These are phyloP conservation scores for Venturia oleaginea DNA, from an alignment of 2,329 filamentous ascomycete species.

Conservation along the genomic window DNA sequence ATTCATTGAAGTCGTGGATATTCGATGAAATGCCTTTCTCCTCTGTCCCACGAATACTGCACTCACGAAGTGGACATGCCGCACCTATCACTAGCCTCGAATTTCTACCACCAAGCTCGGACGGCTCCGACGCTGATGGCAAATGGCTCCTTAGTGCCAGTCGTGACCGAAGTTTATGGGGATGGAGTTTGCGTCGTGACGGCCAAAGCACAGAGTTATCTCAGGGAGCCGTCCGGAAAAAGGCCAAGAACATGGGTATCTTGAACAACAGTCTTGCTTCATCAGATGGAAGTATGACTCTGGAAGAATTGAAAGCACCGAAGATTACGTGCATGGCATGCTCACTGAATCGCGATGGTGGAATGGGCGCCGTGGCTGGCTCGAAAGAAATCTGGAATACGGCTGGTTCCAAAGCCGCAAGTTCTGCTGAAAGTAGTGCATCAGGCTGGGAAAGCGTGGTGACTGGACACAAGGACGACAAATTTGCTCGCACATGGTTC, in stretches of 20 bases:
- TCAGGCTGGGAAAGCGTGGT: constrained; percentile 97
- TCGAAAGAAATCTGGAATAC: constrained; percentile 79
- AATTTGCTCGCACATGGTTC: constrained; percentile 89
- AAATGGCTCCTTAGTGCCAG: constrained; percentile 93
- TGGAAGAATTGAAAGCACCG: constrained; percentile 74
- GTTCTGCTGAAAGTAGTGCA: constrained; percentile 63
- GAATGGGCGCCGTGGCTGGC: constrained; percentile 75
- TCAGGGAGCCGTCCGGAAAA: constrained; percentile 79
- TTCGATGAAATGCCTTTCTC: constrained; percentile 90
- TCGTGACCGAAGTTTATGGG: constrained; percentile 86
- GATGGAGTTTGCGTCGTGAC: constrained; percentile 88
- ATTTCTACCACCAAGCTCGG: constrained; percentile 81
- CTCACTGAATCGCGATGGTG: constrained; percentile 87
- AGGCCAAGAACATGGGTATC: constrained; percentile 79
- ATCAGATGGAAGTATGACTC: constrained; percentile 52
- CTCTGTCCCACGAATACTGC: constrained; percentile 73
- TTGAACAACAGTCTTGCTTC: constrained; percentile 48
- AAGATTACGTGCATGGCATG: constrained; percentile 88
- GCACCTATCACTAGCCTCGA: constrained; percentile 72
- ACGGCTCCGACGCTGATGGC: constrained; percentile 77
- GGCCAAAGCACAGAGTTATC: constrained; percentile 90
- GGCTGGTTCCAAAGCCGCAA: constrained; percentile 48
- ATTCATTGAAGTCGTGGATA: constrained; percentile 92
- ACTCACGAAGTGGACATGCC: constrained; percentile 80
- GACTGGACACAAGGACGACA: constrained; percentile 80